Evolutionary conservation across 2,329 filamentous ascomycete genomes (phyloP), one percentile per base, ranked within the genome.

Genomic region (Diaporthe helianthi): DNA sequence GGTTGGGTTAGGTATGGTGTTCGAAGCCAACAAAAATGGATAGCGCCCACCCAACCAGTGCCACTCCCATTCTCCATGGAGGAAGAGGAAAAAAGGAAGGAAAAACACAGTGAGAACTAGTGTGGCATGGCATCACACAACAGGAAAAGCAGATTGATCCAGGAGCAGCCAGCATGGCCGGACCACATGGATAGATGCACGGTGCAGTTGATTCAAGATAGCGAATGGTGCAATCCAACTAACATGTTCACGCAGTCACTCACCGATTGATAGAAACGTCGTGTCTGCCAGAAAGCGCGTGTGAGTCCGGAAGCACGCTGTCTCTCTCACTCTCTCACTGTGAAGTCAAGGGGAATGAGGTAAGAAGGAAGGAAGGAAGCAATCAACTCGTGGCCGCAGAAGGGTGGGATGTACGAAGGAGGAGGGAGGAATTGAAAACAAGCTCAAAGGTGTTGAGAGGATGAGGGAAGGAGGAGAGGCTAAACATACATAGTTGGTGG

Each of bases 401-500:
- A 49, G 26, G 44, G 44, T 47, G 41, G 26, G 58, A 17, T 36
- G 58, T n/a, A 47, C 41, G 41, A 61, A n/a, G 58, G 58, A 49
- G 44, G 26, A 49, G 26, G 44, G 41, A 63, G 15, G 58, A 63
- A 63, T 36, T 63, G 58, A 44, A 63, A 63, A 63, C 58, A 63
- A 63, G 36, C n/a, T 19, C 44, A 24, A 24, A 49, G n/a, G 15
- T 63, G 44, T 29, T 49, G 47, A 38, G 58, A 63, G 58, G 44
- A 63, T 49, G 58, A 47, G 55, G 47, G 33, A 61, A 63, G 55
- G 58, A 61, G 58, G 44, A 49, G 29, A 49, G 44, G 58, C 58
- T 63, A 63, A 46, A 63, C 41, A 63, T 63, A 63, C 41, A 63
- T 63, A 63, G 12, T 63, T 63, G 58, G 58, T 63, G 58, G 58